Conservation (phyloP, 1,139 yeast genomes). For the Yamadazyma oceani region DNA sequence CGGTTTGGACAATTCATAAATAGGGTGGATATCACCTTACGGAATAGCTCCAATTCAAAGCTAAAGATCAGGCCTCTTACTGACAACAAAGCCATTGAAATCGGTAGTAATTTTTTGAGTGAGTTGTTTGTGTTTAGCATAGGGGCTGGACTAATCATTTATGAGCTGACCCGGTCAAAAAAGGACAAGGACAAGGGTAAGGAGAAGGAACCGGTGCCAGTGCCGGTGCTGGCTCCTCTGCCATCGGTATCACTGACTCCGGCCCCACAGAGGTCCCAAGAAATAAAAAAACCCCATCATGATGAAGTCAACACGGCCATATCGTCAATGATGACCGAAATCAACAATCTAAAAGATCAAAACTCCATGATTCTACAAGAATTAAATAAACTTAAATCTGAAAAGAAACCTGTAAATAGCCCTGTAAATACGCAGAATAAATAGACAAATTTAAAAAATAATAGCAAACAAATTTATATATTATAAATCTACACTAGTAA, state of each 20-base stretch:
- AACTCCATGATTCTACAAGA: constrained; percentile 13
- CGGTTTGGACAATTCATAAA: constrained; percentile 74
- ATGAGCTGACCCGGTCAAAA: constrained; percentile 69
- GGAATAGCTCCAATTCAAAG: constrained; percentile 59
- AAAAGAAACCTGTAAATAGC: constrained; percentile 9
- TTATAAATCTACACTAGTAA: constrained; percentile 15
- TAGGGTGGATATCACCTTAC: constrained; percentile 65
- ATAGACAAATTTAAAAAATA: not conserved
- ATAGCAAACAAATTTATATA: constrained; percentile 2
- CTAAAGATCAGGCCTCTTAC: constrained; percentile 73
- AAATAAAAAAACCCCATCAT: not conserved
- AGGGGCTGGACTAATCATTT: constrained; percentile 77
- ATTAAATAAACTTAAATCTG: constrained; percentile 9
- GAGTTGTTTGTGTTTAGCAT: constrained; percentile 76
- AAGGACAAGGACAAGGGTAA: constrained; percentile 19
- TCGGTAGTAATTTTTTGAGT: constrained; percentile 77
- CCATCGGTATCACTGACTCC: not conserved
- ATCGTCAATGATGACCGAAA: constrained; percentile 4
- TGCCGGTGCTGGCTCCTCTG: not conserved
- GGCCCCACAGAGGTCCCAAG: not conserved
- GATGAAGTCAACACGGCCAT: not conserved
- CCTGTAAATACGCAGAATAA: constrained; percentile 8
- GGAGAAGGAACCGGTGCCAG: not conserved
- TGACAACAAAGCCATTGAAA: constrained; percentile 81
- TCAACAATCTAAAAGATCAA: constrained; percentile 10